Conservation (phyloP, 225 moss, liverwort and hornwort genomes). For the Pseudisothecium myosuroides region DNA sequence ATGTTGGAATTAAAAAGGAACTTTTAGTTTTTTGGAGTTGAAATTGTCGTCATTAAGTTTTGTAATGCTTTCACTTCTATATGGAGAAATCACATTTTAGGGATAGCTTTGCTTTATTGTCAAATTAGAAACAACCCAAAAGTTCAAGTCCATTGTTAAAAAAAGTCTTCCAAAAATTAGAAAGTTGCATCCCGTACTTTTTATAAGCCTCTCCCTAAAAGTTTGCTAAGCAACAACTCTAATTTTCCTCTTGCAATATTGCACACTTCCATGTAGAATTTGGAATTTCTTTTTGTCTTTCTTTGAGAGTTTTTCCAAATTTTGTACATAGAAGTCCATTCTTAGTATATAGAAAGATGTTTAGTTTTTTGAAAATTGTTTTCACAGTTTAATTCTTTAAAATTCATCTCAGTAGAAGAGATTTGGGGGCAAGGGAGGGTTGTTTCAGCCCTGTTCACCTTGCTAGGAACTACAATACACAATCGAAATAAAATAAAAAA, state of each 20-base stretch:
- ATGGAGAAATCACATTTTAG: background rate
- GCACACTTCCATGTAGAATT: background rate
- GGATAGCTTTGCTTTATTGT: background rate
- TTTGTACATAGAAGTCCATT: rapidly evolving
- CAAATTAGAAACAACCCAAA: background rate
- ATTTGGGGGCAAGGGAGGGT: too few relatives aligned
- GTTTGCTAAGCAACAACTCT: rapidly evolving
- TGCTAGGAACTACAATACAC: too few relatives aligned
- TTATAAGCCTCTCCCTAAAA: rapidly evolving
- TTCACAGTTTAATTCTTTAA: too few relatives aligned
- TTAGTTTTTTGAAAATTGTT: background rate
- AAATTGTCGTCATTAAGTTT: background rate
- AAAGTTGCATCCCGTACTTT: background rate
- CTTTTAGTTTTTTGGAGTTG: background rate
- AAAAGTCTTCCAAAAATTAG: background rate
- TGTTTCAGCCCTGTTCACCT: too few relatives aligned
- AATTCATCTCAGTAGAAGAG: too few relatives aligned
- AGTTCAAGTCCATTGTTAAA: background rate
- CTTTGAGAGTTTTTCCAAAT: rapidly evolving
- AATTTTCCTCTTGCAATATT: background rate
- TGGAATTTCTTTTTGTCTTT: background rate
- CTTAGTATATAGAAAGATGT: background rate
- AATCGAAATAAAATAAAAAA: too few relatives aligned
- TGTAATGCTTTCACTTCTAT: background rate
- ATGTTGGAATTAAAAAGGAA: background rate